These are phyloP conservation scores for Nymphaea thermarum DNA, from an alignment of 164 flowering plant species.

Conservation along the genomic window DNA sequence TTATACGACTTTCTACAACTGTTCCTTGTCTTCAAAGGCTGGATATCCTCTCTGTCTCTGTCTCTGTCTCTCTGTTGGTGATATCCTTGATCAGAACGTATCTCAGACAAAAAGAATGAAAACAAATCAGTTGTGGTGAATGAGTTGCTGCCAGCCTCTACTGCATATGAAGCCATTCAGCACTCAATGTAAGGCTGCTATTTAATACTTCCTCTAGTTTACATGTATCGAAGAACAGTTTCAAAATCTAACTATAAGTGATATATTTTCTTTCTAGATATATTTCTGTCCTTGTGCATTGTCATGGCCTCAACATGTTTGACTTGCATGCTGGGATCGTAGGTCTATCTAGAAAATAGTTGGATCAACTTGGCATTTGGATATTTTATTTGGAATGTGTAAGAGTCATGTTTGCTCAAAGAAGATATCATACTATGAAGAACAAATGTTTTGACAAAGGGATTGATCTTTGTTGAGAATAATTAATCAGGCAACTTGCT, in stretches of 20 bases:
- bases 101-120: conserved; percentile 50
- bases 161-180: conserved; percentile 35
- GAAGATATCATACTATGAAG: too few species aligned
- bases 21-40: too few species aligned
- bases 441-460: too few species aligned
- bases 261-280: background rate
- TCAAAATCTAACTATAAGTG: background rate
- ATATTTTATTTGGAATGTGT: background rate
- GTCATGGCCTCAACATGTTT: too few species aligned
- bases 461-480: too few species aligned
- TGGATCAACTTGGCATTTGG: background rate
- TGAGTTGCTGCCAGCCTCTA: conserved; percentile 30
- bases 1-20: too few species aligned
- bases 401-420: too few species aligned
- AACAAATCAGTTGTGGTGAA: conserved; percentile 52
- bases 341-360: background rate
- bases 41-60: too few species aligned
- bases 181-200: conserved; percentile 35
- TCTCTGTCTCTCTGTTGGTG: background rate
- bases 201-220: background rate
- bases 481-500: too few species aligned
- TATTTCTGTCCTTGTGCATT: background rate
- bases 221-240: too few species aligned
- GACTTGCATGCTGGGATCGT: too few species aligned
- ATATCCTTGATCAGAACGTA: conserved; percentile 15